Evolutionary conservation across 2,329 filamentous ascomycete genomes (phyloP).

Genomic region (Coniochaeta sp.): DNA sequence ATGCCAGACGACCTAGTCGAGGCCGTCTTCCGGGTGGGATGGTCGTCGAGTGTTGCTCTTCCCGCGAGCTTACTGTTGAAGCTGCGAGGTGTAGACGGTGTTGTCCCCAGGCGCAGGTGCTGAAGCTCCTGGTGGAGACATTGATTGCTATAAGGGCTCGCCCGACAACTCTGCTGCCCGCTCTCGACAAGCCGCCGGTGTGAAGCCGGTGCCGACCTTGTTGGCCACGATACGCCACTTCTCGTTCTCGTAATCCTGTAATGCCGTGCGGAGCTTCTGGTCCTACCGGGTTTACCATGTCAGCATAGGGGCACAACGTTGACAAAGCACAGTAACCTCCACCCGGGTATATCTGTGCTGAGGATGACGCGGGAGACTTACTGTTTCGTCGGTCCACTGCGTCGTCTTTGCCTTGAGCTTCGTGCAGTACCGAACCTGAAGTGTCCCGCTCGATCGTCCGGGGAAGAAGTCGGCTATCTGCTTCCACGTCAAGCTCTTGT

Average conservation of each 20-base stretch:
- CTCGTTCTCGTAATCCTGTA: conserved; percentile 83
- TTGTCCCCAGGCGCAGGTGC: conserved; percentile 40
- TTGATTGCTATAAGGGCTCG: conserved; percentile 48
- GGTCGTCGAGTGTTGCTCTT: neutral
- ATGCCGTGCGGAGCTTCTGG: conserved; percentile 66
- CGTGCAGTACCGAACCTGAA: conserved; percentile 92
- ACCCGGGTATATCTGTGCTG: neutral
- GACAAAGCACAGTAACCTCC: neutral
- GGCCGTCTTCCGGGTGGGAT: neutral
- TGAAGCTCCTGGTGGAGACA: conserved; percentile 42
- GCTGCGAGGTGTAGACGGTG: conserved; percentile 31
- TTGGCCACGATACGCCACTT: conserved; percentile 89
- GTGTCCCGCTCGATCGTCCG: conserved; percentile 78
- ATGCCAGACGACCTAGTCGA: neutral
- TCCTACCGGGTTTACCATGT: conserved; percentile 43
- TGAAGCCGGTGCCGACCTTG: conserved; percentile 87
- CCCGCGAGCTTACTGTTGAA: conserved; percentile 9
- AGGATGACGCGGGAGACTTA: conserved; percentile 35
- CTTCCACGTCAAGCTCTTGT: conserved; percentile 93
- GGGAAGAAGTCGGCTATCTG: conserved; percentile 97
- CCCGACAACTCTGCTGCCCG: conserved; percentile 59
- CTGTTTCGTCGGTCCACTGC: conserved; percentile 89
- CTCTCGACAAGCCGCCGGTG: conserved; percentile 78
- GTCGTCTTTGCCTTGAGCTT: conserved; percentile 92
- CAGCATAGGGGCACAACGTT: neutral